Evolutionary conservation across 306 rosid genomes (phyloP), one percentile per base, ranked within the genome.

Genomic region (Pyrus communis): DNA sequence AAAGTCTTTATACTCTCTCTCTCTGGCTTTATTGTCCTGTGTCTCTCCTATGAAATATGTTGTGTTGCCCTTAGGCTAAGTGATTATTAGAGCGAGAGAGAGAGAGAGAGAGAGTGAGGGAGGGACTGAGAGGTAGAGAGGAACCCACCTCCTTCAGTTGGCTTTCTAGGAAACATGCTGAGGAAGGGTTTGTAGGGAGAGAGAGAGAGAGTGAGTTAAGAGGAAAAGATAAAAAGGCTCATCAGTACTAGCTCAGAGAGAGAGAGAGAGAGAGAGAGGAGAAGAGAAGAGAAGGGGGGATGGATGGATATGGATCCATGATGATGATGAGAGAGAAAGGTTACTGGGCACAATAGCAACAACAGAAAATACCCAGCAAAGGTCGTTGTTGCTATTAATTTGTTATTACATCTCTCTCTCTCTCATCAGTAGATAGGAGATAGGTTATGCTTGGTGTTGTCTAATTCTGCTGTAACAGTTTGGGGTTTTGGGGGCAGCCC

Each of bases 31-130:
- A 49, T 49, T 49, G 55, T 7, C 55, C 55, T 57, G 3, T 52
- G 13, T 3, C 58, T 30, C 33, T 30, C 66, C 57, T 82, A 17
- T 31, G 22, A 42, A 17, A 31, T 31, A 17, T 78, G 69, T 76
- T 69, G 69, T 59, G 75, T 63, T 43, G 82, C 79, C 5, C 21
- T 35, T 66, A 28, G 11, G 28, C 51, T 11, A 35, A 66, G 28
- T 66, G 86, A 86, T 92, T 77, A 90, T 92, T 91, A 86, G 93
- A 90, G 30, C 2, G 30, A 28, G 30, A 28, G 30, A 28, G 91
- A 85, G 77, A 52, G 57, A 22, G 72, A 21, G 73, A 38, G 73
- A 19, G 71, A 9, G 18, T 25, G 77, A 67, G 27, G 71, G 18
- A 4, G 55, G 84, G 73, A 52, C 7, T 52, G 18, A 52, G 58